Base-by-base conservation (phyloP, 306 rosid species). In the Acmispon strigosus region DNA sequence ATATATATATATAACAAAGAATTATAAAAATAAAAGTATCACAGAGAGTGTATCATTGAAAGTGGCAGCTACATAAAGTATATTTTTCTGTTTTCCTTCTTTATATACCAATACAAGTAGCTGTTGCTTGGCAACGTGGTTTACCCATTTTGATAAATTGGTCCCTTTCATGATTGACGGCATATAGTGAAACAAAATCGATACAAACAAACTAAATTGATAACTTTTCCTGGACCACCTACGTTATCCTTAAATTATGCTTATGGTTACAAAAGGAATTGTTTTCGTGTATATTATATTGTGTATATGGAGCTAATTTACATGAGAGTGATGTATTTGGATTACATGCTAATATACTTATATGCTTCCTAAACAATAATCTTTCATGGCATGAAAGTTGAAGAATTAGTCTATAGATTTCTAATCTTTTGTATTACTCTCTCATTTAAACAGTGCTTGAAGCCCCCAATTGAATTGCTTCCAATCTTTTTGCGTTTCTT, bases 191-290 rank as follows among this genome's bases (percentile, higher is more conserved):
- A 76, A 41, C 64, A 29, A 70, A 32, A 62, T 32, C 41, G 62
- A 69, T 37, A 43, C 74, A 66, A 67, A 76, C 66, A 22, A 63
- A 67, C 10, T 18, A 53, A 42, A 17, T 47, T 44, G 64, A 69
- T 49, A 60, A 36, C 76, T 59, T 69, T 22, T 69, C 48, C 14
- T 75, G 87, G 87, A 78, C 82, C 87, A 75, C 85, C 54, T 72
- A 67, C 78, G 65, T 44, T 66, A 57, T 59, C 67, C 60, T 37
- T 69, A 36, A 39, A 66, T 55, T 55, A 50, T 62, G 36, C 62
- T 36, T 53, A 44, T 55, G 7, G 53, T 34, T 78, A 20, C 58
- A 3, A 70, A 52, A 1, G 65, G 59, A 62, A 11, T 44, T 70
- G 43, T 70, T 51, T 60, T 13, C 69, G 64, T 32, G 2, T 4